A percentile compares a stretch with the other conserved stretches of the same genome.
Conservation (phyloP, 2,329 filamentous ascomycete genomes). For the Teratosphaeria epicoccoides region DNA sequence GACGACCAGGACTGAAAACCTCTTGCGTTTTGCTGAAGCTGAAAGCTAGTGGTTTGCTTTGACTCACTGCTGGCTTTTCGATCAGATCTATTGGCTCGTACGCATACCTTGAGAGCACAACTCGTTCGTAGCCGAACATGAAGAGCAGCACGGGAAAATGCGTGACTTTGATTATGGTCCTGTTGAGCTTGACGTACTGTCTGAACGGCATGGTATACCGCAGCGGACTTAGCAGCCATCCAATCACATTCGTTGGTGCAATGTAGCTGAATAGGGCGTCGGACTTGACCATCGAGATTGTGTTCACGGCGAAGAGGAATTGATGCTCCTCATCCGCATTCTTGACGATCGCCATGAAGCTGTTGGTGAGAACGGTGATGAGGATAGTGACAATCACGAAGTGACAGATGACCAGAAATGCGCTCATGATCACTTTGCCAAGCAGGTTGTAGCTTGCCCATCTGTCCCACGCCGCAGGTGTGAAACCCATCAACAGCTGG, state of each 20-base stretch:
- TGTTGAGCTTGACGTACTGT: conserved; percentile 74
- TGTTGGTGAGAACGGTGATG: conserved; percentile 92
- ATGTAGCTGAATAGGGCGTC: conserved; percentile 91
- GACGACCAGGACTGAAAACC: conserved; percentile 57
- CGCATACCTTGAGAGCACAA: conserved; percentile 62
- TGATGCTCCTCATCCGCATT: conserved; percentile 88
- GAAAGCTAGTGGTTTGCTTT: conserved; percentile 23
- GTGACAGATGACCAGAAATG: conserved; percentile 90
- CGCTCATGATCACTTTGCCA: conserved; percentile 61
- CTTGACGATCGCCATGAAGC: conserved; percentile 87
- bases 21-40: conserved; percentile 29
- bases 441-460: conserved; percentile 75
- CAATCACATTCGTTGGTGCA: conserved; percentile 81
- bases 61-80: conserved; percentile 44
- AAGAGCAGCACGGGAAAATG: conserved; percentile 79
- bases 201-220: conserved; percentile 70
- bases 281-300: conserved; percentile 97
- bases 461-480: conserved; percentile 82
- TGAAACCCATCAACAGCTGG: conserved; percentile 92
- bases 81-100: conserved; percentile 79
- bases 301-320: conserved; percentile 91
- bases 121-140: conserved; percentile 79
- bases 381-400: conserved; percentile 90
- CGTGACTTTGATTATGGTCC: conserved; percentile 81
- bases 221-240: conserved; percentile 77